Base-by-base conservation (phyloP, 2,329 filamentous ascomycete genomes). In the Amauroascus niger region DNA sequence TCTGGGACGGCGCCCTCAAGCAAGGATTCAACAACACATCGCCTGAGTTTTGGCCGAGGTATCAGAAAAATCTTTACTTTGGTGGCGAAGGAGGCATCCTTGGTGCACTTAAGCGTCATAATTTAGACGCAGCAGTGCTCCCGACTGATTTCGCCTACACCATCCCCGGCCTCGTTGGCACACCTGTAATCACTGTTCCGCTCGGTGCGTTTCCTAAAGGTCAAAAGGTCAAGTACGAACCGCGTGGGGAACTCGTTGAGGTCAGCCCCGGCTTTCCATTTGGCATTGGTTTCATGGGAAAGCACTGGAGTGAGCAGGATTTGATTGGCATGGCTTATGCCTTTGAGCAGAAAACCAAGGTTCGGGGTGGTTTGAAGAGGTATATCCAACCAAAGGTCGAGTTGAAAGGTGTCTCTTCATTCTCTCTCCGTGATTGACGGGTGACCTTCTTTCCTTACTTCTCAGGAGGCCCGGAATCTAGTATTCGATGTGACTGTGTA, bases 291-390 rank as follows among this genome's bases (percentile, higher is more conserved):
- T 86, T 87, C 60, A 69, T 85, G 44, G 84, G 82, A 0, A 66
- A 67, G 2, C 74, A 74, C 47, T 87, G 79, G 70, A 78, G 74
- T 33, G 84, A 87, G 65, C 78, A 77, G 60, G 73, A 67, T 28
- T 62, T 88, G 59, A 79, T 87, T 54, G 79, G 78, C 0, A 76
- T 82, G 62, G 84, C 82, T 6, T 86, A 83, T 71, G 82, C 80
- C 3, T 86, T 81, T 66, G 84, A 88, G 70, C 80, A 84, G 69
- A 70, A 73, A 58, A 83, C 76, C 2, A 65, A 68, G 61, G 70
- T 74, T 9, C 68, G 79, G 47, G 60, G 66, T 39, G 72, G 71
- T 56, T 67, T 78, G 1, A 68, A 71, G 65, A 75, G 76, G 28
- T 76, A 76, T 57, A 60, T 80, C 9, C 60, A 68, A 59, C 77